Base-by-base conservation (phyloP, 2,329 filamentous ascomycete species). In the Grosmannia clavigera region DNA sequence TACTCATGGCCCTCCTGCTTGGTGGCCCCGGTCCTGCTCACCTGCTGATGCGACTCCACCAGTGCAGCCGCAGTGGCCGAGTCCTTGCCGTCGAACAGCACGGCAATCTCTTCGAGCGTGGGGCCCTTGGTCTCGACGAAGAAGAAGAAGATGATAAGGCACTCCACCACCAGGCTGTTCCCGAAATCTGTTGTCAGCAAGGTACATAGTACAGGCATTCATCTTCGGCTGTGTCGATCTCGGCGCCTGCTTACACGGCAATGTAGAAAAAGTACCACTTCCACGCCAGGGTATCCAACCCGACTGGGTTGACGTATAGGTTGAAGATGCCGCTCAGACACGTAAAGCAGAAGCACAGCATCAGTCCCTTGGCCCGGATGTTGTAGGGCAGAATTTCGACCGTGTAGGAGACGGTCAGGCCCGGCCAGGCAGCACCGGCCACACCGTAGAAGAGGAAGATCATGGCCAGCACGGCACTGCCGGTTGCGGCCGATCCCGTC, bases 381-480 rank as follows among this genome's bases (percentile, higher is more conserved):
- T 68, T 66, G 61, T 68, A 75, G 0, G 73, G 73, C 16, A 76
- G 66, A 62, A 79, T 76, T 65, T 79, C 76, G 57, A 74, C 72
- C 16, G 70, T 69, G 66, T 78, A 79, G 19, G 70, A 71, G 50
- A 76, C 70, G 35, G 75, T 68, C 33, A 78, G 66, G 57, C 71
- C 70, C 46, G 70, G 70, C 69, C 53, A 74, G 63, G 64, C 72
- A 72, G 69, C 68, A 19, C 48, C 48, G 25, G 25, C 67, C 19
- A 62, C 61, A 57, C 67, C 82, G 58, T 68, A 68, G 65, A 68
- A 71, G 51, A 70, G 40, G 61, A 70, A 72, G 61, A 73, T 70
- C 66, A 72, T 68, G 61, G 68, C 67, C 40, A 72, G 62, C 35
- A 72, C 69, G n/a, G 70, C 72, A 5, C 43, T 46, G 19, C 43